phyloP scores from a whole-genome alignment of 2,329 filamentous ascomycete species.

The Penicillium sp. region DNA sequence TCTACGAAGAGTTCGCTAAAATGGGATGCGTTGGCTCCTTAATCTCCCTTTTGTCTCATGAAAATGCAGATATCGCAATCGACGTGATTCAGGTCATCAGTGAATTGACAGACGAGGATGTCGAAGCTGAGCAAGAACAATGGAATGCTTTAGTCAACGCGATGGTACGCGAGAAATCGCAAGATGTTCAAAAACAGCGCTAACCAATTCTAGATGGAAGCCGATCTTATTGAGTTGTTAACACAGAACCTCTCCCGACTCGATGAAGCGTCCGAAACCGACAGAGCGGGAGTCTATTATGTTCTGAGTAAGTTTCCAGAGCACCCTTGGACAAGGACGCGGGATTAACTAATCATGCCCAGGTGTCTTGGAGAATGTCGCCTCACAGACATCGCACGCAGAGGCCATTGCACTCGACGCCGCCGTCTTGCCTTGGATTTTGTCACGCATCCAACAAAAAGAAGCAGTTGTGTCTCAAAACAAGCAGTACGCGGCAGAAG shows the following conservation, averaged over 20 bases:
- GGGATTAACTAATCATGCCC: constrained; percentile 14
- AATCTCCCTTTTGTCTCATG: constrained; percentile 82
- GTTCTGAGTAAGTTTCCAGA: constrained; percentile 56
- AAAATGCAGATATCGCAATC: constrained; percentile 96
- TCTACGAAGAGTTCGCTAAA: constrained; percentile 78
- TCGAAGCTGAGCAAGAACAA: constrained; percentile 74
- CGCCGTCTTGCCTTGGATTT: constrained; percentile 72
- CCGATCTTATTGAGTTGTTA: constrained; percentile 44
- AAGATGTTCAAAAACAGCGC: not conserved
- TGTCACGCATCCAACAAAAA: constrained; percentile 68
- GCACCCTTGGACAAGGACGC: no score
- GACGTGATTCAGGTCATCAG: constrained; percentile 84
- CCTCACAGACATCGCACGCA: constrained; percentile 67
- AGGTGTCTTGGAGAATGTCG: constrained; percentile 80
- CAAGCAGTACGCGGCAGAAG: constrained; percentile 91
- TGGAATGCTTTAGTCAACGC: constrained; percentile 74
- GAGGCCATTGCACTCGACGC: constrained; percentile 72
- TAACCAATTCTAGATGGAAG: constrained; percentile 39
- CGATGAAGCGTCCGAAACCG: constrained; percentile 70
- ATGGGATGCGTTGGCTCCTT: constrained; percentile 72
- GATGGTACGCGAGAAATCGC: constrained; percentile 43
- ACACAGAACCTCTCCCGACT: constrained; percentile 69
- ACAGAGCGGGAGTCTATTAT: constrained; percentile 84
- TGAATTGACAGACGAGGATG: constrained; percentile 92
- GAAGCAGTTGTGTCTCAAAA: constrained; percentile 79